Evolutionary conservation across 257 asterid genomes (phyloP).

Genomic region (Anisodus acutangulus): DNA sequence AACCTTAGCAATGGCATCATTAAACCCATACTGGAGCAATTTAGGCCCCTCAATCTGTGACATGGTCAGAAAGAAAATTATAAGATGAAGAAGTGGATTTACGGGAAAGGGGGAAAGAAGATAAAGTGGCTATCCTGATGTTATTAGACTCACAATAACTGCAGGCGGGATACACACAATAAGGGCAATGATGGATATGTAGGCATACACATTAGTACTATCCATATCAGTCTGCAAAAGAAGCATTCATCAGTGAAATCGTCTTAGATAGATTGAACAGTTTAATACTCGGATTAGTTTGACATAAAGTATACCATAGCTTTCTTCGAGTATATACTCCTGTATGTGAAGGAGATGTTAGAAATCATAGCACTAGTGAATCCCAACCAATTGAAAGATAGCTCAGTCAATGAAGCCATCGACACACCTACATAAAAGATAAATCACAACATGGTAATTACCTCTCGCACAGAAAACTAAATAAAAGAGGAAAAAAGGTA

Average conservation of each 20-base stretch:
- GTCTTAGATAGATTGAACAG: background rate
- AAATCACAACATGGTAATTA: conserved; percentile 21
- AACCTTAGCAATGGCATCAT: conserved; percentile 89
- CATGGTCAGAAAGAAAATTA: background rate
- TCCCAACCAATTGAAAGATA: conserved; percentile 96
- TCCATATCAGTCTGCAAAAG: conserved; percentile 83
- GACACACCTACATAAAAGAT: conserved; percentile 84
- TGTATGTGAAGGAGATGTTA: conserved; percentile 95
- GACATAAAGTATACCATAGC: conserved; percentile 69
- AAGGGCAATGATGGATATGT: conserved; percentile 79
- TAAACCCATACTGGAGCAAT: conserved; percentile 70
- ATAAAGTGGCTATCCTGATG: background rate
- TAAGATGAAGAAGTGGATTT: background rate
- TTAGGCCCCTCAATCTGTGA: conserved; percentile 86
- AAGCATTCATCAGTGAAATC: conserved; percentile 31
- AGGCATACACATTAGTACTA: conserved; percentile 91
- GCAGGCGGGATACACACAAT: conserved; percentile 91
- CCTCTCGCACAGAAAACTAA: background rate
- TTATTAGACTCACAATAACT: conserved; percentile 52
- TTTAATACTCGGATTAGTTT: background rate
- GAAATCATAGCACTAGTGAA: conserved; percentile 97
- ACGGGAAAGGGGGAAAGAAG: background rate
- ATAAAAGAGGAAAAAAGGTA: background rate
- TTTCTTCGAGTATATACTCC: conserved; percentile 99
- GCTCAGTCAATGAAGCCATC: conserved; percentile 95